Evolutionary conservation across 306 rosid genomes (phyloP), one percentile per base, ranked within the genome.

Genomic region (Betula pendula): DNA sequence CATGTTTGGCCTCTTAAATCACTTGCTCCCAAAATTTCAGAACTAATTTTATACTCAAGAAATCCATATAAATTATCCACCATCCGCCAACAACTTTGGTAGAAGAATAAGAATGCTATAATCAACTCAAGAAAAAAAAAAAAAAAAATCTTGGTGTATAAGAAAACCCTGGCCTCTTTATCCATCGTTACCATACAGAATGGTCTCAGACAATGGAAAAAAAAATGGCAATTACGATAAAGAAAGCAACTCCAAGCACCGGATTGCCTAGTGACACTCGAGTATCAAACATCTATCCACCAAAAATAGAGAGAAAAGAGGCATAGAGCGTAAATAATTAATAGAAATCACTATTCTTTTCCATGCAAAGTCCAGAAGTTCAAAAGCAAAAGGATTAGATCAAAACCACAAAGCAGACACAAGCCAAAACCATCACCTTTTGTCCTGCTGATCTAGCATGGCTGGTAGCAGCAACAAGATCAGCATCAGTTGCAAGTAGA

Each of bases 401-500:
- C 24, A 40, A 73, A 75, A 75, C 60, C 47, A 62, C 68, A 72
- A 71, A 70, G 71, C 48, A 22, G 55, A 60, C 56, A 58, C 35
- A 79, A 63, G 31, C 15, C 77, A 48, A 85, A 53, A 67, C 42
- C 81, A 72, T 65, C 80, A 95, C 99, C 99, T 92, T 95, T 77
- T 56, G 69, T 69, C 94, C 94, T 42, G 77, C 74, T 38, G 88
- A 79, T 63, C 93, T 91, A 74, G 97, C 91, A 88, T 87, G 88
- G 82, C 78, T 87, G 80, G 91, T 89, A 53, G 99, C 97, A 44
- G 87, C 24, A 51, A 53, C 73, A 82, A 95, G 97, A 86, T 95
- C 99, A 56, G 74, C 70, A 78, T 92, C 89, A 56, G 84, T 83
- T 75, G 92, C 85, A 65, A 95, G 93, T 74, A 90, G 80, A 84